A percentile compares a stretch with the other conserved stretches of the same genome.
These are phyloP conservation scores for Nymphaea thermarum DNA, from an alignment of 164 flowering plant genomes.

Conservation along the genomic window DNA sequence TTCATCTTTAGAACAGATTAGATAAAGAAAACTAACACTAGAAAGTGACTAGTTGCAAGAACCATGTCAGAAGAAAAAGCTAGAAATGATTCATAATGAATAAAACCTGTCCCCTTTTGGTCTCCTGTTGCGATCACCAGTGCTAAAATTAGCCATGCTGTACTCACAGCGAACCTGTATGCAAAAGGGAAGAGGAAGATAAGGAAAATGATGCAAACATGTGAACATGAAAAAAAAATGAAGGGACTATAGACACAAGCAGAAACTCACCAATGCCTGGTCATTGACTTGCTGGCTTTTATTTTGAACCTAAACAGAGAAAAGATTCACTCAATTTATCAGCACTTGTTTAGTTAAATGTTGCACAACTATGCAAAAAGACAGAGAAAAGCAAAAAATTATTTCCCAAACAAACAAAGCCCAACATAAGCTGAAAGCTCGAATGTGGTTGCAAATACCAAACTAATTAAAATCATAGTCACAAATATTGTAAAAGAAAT, in stretches of 20 bases:
- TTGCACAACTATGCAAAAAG: no score
- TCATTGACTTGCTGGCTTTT: constrained; percentile 74
- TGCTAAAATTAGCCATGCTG: constrained; percentile 96
- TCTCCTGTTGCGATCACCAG: constrained; percentile 85
- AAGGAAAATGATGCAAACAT: neutral
- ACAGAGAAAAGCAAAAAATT: no score
- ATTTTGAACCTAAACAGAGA: constrained; percentile 59
- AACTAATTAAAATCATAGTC: no score
- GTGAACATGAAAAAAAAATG: neutral
- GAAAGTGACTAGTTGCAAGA: no score
- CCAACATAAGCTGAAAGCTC: no score
- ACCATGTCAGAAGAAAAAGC: neutral
- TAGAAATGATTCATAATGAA: neutral
- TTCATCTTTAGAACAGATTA: no score
- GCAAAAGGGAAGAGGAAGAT: neutral
- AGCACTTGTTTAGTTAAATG: no score
- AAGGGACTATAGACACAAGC: neutral
- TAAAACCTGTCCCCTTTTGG: constrained; percentile 89
- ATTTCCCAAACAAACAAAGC: no score
- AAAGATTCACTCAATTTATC: neutral
- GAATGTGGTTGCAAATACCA: no score
- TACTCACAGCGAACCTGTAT: constrained; percentile 89
- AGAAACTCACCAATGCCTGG: constrained; percentile 60
- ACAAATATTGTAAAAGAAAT: no score
- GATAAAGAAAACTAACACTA: no score